Base-by-base conservation (phyloP, 306 rosid genomes). In the Vachellia collinsii region DNA sequence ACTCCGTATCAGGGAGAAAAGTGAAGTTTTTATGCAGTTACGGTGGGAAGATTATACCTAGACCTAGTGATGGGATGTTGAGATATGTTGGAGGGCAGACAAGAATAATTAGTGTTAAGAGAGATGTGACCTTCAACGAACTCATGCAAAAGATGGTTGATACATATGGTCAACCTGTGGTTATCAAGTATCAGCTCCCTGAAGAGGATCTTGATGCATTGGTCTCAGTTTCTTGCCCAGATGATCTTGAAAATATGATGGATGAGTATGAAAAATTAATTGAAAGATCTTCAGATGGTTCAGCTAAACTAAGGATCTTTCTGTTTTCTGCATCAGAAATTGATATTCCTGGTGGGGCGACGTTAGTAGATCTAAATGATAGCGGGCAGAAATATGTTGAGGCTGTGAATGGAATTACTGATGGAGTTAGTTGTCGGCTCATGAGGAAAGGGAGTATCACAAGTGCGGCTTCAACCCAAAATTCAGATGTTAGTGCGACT, bases 31-130 rank as follows among this genome's bases (percentile, higher is more conserved):
- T 94, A 79, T 94, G 98, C 79, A 94, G 97, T 88, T 92, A 89
- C 48, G 92, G 97, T 6, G 98, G 97, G 71, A 94, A 76, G 94
- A 91, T 92, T 72, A 79, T 91, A 69, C 97, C 97, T 47, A 90
- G 97, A 82, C 97, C 97, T 29, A 92, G 93, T 41, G 98, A 94
- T 82, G 94, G 94, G 63, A 76, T 86, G 90, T 72, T 94, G 90
- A 94, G 98, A 81, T 94, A 94, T 80, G 97, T 94, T 70, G 97
- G 98, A 72, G 98, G 98, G n/a, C 93, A 87, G 77, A 92, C 98
- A 1, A 85, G 94, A 86, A 92, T 94, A 77, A 89, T 92, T 70
- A 89, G 97, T 85, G 90, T 92, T 50, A 86, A 81, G 77, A 86
- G 88, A 85, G 93, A 92, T 58, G 90, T 90, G 82, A 86, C 86